phyloP scores from a whole-genome alignment of 2,329 filamentous ascomycete species.

The Penicillium sp. region DNA sequence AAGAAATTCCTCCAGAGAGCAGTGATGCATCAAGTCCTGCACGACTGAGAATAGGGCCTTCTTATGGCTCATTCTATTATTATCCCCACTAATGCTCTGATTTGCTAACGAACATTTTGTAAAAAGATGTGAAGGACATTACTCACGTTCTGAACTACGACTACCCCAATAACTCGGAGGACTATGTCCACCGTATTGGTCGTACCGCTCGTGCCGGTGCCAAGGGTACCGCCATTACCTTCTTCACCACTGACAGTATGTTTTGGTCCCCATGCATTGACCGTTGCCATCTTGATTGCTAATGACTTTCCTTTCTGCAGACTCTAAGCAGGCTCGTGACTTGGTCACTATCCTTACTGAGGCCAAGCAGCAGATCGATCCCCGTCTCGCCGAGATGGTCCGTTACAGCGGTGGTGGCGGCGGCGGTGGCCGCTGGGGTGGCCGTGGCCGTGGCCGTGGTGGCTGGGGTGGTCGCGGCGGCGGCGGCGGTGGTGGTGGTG shows the following conservation, averaged over 20 bases:
- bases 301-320: conserved; percentile 45
- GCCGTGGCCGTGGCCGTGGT: conserved; percentile 60
- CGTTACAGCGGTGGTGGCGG: conserved; percentile 86
- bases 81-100: conserved; percentile 50
- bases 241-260: conserved; percentile 99
- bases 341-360: conserved; percentile 89
- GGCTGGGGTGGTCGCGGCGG: conserved; percentile 58
- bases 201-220: conserved; percentile 74
- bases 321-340: conserved; percentile 94
- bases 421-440: conserved; percentile 62
- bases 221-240: conserved; percentile 92
- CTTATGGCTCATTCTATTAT: conserved; percentile 42
- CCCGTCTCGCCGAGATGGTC: conserved; percentile 91
- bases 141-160: conserved; percentile 99
- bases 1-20: conserved; percentile 53
- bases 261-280: conserved; percentile 28
- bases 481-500: conserved; percentile 47
- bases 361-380: conserved; percentile 97
- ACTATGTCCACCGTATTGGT: conserved; percentile 69
- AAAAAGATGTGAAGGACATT: conserved; percentile 99
- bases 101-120: conserved; percentile 73
- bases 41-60: conserved; percentile 58
- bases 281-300: conserved; percentile 3
- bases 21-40: conserved; percentile 62
- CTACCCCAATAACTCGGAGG: conserved; percentile 88